phyloP scores from a whole-genome alignment of 106 monocot genomes.

The Dendrobium catenatum region DNA sequence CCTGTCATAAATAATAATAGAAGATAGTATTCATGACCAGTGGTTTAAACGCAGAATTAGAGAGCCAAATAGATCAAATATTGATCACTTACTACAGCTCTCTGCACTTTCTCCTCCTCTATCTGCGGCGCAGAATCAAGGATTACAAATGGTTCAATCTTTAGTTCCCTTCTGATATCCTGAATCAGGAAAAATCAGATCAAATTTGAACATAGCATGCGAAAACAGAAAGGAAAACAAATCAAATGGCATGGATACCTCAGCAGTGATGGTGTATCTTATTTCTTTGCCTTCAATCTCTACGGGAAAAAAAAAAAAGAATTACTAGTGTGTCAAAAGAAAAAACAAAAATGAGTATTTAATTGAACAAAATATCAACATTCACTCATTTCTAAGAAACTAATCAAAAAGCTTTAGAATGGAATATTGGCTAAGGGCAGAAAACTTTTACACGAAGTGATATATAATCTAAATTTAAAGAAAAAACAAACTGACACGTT shows the following conservation, averaged over 20 bases:
- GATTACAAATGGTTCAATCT: constrained; percentile 61
- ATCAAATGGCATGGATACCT: constrained; percentile 24
- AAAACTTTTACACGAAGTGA: too few species aligned
- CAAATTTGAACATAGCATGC: too few species aligned
- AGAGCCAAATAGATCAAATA: neutral
- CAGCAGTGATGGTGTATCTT: constrained; percentile 46
- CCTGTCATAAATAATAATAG: constrained; percentile 18
- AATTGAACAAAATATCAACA: neutral
- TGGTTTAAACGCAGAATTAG: neutral
- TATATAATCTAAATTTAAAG: neutral
- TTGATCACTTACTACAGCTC: constrained; percentile 48
- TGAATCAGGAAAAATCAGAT: constrained; percentile 11
- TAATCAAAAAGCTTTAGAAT: neutral
- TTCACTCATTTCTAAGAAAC: neutral
- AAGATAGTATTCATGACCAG: neutral
- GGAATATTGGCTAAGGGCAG: too few species aligned
- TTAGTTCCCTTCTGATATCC: constrained; percentile 78
- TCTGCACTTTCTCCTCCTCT: constrained; percentile 38
- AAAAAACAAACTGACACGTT: neutral
- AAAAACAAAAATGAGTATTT: neutral
- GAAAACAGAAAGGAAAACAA: neutral
- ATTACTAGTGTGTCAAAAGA: neutral
- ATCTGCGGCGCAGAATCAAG: constrained; percentile 20
- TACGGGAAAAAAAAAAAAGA: constrained; percentile 2
- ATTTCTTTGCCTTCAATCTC: constrained; percentile 46